A percentile compares a stretch with the other conserved stretches of the same genome.
Conservation (phyloP, 2,329 filamentous ascomycete species). For the Clonostachys sp. region DNA sequence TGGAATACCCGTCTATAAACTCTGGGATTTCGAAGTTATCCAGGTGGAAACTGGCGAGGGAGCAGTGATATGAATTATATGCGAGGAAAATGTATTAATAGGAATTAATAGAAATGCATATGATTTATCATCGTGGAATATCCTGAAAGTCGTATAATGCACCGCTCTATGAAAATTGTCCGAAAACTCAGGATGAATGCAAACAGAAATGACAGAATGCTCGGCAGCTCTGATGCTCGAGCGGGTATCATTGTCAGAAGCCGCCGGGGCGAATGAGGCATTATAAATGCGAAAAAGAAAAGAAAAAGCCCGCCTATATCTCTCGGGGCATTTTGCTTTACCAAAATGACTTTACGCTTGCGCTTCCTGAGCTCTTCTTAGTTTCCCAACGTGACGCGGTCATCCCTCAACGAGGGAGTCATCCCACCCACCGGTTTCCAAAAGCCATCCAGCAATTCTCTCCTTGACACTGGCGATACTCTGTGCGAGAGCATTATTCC, state of each 20-base stretch:
- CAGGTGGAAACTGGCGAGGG: no score
- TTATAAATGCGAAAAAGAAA: not conserved
- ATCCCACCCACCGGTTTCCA: conserved; percentile 83
- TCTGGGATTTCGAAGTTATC: not conserved
- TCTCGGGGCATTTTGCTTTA: not conserved
- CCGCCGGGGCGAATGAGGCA: not conserved
- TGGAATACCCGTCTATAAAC: not conserved
- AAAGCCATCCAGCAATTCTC: conserved; percentile 67
- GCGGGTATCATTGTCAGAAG: conserved; percentile 4
- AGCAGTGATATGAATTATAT: no score
- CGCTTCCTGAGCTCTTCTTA: no score
- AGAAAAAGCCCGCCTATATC: not conserved
- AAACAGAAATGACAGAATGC: no score
- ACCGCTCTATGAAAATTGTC: not conserved
- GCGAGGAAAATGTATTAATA: no score
- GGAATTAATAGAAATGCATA: no score
- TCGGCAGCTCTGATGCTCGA: not conserved
- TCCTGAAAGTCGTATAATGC: conserved; percentile 1
- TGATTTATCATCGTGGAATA: not conserved
- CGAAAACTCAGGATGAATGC: not conserved
- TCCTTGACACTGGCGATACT: conserved; percentile 70
- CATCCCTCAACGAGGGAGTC: conserved; percentile 54
- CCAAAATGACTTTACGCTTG: not conserved
- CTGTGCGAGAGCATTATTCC: conserved; percentile 80
- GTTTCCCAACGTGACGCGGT: conserved; percentile 21